Percentiles rank a stretch among this genome's conserved stretches.
Evolutionary conservation across 2,329 filamentous ascomycete genomes (phyloP).

Genomic region (Ophiocordyceps camponoti-leonardi): DNA sequence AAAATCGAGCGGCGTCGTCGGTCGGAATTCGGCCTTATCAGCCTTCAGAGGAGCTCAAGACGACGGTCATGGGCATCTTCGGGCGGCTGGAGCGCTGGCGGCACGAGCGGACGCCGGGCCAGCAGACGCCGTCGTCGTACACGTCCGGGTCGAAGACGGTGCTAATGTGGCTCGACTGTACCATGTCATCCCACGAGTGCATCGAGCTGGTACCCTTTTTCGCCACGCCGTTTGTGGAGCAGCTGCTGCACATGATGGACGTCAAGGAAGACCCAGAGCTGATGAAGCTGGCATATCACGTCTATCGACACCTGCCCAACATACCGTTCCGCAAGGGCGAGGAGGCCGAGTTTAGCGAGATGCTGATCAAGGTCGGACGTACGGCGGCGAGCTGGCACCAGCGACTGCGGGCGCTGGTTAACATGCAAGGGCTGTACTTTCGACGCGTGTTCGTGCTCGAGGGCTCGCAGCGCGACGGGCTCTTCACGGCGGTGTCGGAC

Average conservation of each 20-base stretch:
- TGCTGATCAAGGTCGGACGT: slow-evolving; percentile 75
- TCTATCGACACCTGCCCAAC: slow-evolving; percentile 91
- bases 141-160: slow-evolving; percentile 95
- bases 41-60: slow-evolving; percentile 55
- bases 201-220: slow-evolving; percentile 85
- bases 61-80: slow-evolving; percentile 61
- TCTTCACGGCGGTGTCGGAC: slow-evolving; percentile 85
- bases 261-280: slow-evolving; percentile 96
- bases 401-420: slow-evolving; percentile 81
- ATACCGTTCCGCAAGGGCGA: slow-evolving; percentile 81
- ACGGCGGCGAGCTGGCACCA: slow-evolving; percentile 86
- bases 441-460: slow-evolving; percentile 80
- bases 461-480: slow-evolving; percentile 52
- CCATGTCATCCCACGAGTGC: slow-evolving; percentile 82
- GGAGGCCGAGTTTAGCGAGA: slow-evolving; percentile 67
- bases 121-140: slow-evolving; percentile 86
- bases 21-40: slow-evolving; percentile 74
- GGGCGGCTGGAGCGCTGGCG: slow-evolving; percentile 73
- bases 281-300: slow-evolving; percentile 85
- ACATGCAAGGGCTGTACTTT: slow-evolving; percentile 98
- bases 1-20: slow-evolving; percentile 64
- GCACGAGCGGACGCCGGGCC: slow-evolving; percentile 63
- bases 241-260: slow-evolving; percentile 98
- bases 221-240: slow-evolving; percentile 72
- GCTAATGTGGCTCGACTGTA: slow-evolving; percentile 83